A percentile compares a stretch with the other conserved stretches of the same genome.
Conservation (phyloP, 352 stramenopile genomes). For the Pythium sukuiense region DNA sequence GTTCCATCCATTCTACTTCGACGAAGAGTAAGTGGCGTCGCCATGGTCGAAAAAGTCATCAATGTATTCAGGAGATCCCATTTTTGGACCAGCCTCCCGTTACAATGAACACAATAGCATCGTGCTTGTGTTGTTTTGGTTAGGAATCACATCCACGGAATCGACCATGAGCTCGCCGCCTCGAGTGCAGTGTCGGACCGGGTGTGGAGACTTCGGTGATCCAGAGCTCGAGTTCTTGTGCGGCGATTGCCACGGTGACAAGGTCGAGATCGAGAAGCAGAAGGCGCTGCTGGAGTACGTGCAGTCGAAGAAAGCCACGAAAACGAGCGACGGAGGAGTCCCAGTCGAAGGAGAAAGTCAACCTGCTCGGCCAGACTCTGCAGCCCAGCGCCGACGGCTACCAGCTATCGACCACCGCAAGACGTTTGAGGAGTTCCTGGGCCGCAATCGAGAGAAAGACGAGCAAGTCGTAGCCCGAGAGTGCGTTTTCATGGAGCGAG, state of each 20-base stretch:
- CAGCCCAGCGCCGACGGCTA: conserved; percentile 32
- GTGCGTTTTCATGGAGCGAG: conserved; percentile 57
- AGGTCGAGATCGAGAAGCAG: conserved; percentile 42
- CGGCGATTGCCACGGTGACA: conserved; percentile 64
- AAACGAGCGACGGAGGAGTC: background rate
- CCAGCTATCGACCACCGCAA: conserved; percentile 55
- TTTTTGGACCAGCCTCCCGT: conserved; percentile 6
- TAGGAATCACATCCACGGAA: no score
- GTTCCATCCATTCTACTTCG: conserved; percentile 81
- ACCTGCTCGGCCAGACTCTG: background rate
- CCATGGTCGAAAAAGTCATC: background rate
- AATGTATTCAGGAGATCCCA: conserved; percentile 4
- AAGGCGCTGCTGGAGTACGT: conserved; percentile 41
- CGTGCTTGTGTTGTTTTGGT: no score
- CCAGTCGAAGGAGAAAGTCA: background rate
- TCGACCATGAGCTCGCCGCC: conserved; percentile 47
- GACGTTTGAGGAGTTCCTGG: conserved; percentile 54
- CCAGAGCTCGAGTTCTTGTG: conserved; percentile 62
- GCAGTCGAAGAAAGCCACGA: conserved; percentile 11
- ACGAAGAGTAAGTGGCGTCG: conserved; percentile 32
- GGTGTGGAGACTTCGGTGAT: conserved; percentile 60
- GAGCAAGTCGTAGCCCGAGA: conserved; percentile 41
- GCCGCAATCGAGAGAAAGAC: conserved; percentile 42
- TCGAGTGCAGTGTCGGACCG: conserved; percentile 47
- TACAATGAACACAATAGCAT: background rate